phyloP scores from a whole-genome alignment of 768 basidiomycete species.

The Boletus subcaerulescens region DNA sequence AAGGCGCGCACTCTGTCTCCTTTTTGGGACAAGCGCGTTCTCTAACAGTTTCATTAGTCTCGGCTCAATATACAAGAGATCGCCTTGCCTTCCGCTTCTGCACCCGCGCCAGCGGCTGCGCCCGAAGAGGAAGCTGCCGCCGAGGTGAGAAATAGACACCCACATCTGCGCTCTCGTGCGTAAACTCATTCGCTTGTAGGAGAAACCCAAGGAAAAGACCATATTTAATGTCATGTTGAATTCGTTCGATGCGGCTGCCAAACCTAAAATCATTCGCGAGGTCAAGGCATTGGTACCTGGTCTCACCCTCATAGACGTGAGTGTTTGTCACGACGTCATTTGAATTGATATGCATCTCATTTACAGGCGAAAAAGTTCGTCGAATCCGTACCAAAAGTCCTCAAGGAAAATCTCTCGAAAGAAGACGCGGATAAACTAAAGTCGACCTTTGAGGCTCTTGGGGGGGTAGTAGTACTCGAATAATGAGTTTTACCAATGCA shows the following conservation, averaged over 20 bases:
- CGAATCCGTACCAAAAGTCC: constrained; percentile 85
- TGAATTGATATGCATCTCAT: neutral
- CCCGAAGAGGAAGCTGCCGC: constrained; percentile 58
- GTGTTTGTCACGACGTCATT: constrained; percentile 29
- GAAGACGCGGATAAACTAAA: constrained; percentile 98
- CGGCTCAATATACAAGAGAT: constrained; percentile 97
- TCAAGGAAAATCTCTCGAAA: constrained; percentile 94
- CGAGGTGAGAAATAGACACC: constrained; percentile 46
- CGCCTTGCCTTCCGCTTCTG: constrained; percentile 79
- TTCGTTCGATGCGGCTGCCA: constrained; percentile 86
- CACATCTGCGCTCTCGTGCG: neutral
- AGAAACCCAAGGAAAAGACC: constrained; percentile 98
- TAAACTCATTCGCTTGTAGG: constrained; percentile 39
- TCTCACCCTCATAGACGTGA: constrained; percentile 94
- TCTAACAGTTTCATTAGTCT: constrained; percentile 45
- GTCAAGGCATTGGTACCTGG: constrained; percentile 95
- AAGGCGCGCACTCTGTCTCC: constrained; percentile 55
- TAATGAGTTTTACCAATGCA: constrained; percentile 37
- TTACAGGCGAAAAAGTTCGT: constrained; percentile 97
- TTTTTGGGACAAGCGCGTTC: neutral
- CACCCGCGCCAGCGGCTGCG: constrained; percentile 53
- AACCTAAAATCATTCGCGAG: constrained; percentile 97
- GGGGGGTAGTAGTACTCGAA: constrained; percentile 84
- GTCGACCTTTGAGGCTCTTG: constrained; percentile 84
- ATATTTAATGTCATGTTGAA: constrained; percentile 94